Base-by-base conservation (phyloP, 331 rosid species). In the Prunus yedoensis region DNA sequence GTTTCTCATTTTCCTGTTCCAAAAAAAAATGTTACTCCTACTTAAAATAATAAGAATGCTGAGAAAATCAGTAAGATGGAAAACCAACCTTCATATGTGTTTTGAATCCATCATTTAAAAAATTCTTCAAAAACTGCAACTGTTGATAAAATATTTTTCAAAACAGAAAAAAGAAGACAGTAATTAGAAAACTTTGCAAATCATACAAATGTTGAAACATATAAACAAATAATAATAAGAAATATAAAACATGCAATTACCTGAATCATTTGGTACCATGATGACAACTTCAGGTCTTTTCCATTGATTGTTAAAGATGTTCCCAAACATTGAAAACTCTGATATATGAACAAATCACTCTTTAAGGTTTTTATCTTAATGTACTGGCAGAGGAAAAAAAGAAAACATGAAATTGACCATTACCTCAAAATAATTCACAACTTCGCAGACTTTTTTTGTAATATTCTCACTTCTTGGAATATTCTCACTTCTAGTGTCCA, bases 201-300 rank as follows among this genome's bases (percentile, higher is more conserved):
- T 16, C 17, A 67, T 20, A 61, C 5, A 23, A 16, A 35, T 0
- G 32, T 11, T 60, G 17, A 38, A 49, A 59, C 8, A 47, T 17
- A 25, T 47, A 35, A 67, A 32, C 49, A 58, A 66, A 38, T 10
- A 65, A 7, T 27, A 2, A 38, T 11, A 52, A 67, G 51, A n/a
- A 45, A 17, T 52, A 41, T 41, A 60, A 35, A 74, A 59, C 30
- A 27, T 74, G 18, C 8, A 20, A 46, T 68, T 70, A 85, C 89
- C 83, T 82, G 85, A 49, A 82, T 73, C 7, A 52, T 70, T 66
- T 70, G 76, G 59, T 83, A 77, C 86, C 86, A 82, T 5, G 84
- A 79, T 30, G 82, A 71, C 14, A 82, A 66, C 10, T 51, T 74
- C 15, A 85, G 60, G 25, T 21, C 46, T 43, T 80, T 77, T 62